Evolutionary conservation across 2,329 filamentous ascomycete genomes (phyloP).

Genomic region (Akanthomyces muscarius): DNA sequence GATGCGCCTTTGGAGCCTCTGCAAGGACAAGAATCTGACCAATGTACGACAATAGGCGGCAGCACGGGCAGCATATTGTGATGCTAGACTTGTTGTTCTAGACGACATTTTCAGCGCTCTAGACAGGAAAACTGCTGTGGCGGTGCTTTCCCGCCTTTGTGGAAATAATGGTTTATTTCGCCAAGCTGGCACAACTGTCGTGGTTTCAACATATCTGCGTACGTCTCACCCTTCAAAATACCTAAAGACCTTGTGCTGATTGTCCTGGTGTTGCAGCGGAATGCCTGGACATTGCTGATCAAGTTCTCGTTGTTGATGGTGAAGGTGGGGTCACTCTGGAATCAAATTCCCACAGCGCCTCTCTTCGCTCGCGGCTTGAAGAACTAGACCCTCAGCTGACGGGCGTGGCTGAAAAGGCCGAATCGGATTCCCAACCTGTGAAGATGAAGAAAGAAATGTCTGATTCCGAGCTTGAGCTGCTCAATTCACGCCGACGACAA

Average conservation of each 20-base stretch:
- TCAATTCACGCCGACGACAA: neutral
- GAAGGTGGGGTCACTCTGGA: constrained; percentile 5
- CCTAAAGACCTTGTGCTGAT: neutral
- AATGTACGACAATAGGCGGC: neutral
- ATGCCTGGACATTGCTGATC: constrained; percentile 3
- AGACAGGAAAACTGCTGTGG: neutral
- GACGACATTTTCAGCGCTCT: constrained; percentile 9
- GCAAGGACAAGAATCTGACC: too few species aligned
- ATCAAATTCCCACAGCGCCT: neutral
- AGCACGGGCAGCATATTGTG: neutral
- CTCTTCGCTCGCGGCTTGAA: neutral
- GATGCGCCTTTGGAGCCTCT: too few species aligned
- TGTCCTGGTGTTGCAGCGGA: neutral
- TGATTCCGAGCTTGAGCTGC: neutral
- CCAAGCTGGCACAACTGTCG: neutral
- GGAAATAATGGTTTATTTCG: neutral
- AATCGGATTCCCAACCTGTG: neutral
- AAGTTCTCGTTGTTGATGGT: neutral
- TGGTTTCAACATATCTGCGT: neutral
- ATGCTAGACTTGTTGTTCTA: neutral
- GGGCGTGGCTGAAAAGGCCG: neutral
- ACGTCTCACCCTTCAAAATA: neutral
- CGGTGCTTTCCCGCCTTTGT: neutral
- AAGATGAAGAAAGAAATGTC: neutral
- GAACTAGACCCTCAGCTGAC: neutral